These are phyloP conservation scores for Agroathelia rolfsii DNA, from an alignment of 1,284 basidiomycete genomes.

Conservation along the genomic window DNA sequence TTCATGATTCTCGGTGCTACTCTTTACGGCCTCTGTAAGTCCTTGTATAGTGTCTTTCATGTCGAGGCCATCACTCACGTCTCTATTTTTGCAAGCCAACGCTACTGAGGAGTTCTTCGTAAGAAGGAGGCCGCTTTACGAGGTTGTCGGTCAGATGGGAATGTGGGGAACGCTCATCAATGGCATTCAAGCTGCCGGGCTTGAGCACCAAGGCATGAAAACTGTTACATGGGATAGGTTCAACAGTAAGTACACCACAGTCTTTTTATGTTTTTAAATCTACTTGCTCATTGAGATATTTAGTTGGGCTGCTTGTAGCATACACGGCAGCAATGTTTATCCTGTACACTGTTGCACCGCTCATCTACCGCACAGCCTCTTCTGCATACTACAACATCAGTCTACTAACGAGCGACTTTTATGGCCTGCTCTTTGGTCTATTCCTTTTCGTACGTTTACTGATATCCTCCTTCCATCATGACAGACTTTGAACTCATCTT, in stretches of 20 bases:
- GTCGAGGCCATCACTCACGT: neutral
- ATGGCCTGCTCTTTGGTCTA: constrained; percentile 74
- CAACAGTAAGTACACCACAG: constrained; percentile 36
- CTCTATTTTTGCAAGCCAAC: constrained; percentile 41
- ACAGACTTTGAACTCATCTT: constrained; percentile 2
- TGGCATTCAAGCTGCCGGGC: constrained; percentile 62
- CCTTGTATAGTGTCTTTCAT: constrained; percentile 1
- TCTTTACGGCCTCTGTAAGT: constrained; percentile 74
- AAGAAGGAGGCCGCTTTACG: constrained; percentile 68
- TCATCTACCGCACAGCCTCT: constrained; percentile 75
- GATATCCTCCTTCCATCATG: constrained; percentile 5
- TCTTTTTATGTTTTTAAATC: neutral
- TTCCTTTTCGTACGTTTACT: constrained; percentile 54
- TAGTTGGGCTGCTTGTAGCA: constrained; percentile 65
- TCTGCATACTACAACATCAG: constrained; percentile 79
- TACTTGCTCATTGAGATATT: constrained; percentile 6
- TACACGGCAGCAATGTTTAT: constrained; percentile 77
- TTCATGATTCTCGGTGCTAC: constrained; percentile 82
- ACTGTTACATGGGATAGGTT: constrained; percentile 60
- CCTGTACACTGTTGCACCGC: constrained; percentile 75
- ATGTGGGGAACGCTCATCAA: constrained; percentile 77
- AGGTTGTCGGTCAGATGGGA: constrained; percentile 78
- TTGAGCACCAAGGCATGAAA: constrained; percentile 64
- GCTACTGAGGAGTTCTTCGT: constrained; percentile 84
- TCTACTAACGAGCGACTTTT: constrained; percentile 77